Evolutionary conservation across 179 eudicot species (phyloP).

Genomic region (Beta corolliflora): DNA sequence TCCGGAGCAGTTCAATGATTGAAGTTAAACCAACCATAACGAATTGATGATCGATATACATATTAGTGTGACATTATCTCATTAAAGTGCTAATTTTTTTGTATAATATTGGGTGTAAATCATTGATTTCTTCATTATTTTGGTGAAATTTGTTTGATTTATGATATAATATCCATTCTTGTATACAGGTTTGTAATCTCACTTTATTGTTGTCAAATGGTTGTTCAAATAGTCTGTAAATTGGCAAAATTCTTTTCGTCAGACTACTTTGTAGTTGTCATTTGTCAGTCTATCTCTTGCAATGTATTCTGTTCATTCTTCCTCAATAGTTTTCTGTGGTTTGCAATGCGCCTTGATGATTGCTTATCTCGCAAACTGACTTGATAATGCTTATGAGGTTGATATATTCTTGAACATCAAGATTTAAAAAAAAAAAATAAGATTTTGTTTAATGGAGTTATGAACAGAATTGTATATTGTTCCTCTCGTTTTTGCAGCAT

Average conservation of each 20-base stretch:
- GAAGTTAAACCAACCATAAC: background rate
- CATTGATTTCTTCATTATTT: slow-evolving; percentile 13
- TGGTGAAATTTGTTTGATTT: slow-evolving; percentile 8
- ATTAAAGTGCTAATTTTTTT: background rate
- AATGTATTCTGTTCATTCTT: background rate
- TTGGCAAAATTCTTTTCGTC: no score
- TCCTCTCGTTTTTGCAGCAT: no score
- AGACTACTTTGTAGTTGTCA: background rate
- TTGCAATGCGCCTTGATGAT: background rate
- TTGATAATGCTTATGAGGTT: no score
- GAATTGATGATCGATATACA: background rate
- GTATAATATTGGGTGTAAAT: background rate
- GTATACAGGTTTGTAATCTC: background rate
- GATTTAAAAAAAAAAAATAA: no score
- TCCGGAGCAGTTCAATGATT: slow-evolving; percentile 39
- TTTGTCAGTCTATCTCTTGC: background rate
- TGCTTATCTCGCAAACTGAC: no score
- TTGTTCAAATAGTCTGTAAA: background rate
- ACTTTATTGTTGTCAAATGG: background rate
- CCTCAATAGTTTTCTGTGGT: background rate
- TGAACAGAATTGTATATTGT: no score
- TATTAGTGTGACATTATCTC: background rate
- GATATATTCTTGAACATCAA: no score
- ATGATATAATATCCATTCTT: background rate
- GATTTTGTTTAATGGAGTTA: no score